These are phyloP conservation scores for Aspergillus proliferans DNA, from an alignment of 2,329 filamentous ascomycete genomes.

Conservation along the genomic window DNA sequence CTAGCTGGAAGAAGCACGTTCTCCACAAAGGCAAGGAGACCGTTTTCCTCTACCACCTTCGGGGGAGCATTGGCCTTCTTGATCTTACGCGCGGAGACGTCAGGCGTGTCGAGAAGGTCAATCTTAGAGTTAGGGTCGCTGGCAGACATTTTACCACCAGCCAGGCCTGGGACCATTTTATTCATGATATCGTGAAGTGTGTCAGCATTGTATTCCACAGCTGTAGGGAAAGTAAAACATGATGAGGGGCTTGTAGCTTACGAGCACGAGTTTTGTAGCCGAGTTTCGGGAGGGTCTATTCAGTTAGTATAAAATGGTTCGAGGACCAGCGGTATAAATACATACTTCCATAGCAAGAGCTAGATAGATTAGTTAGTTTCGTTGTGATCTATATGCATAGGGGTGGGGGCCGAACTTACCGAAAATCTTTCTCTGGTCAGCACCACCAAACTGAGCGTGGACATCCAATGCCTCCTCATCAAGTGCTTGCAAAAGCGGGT, in stretches of 20 bases:
- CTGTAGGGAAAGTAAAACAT: conserved; percentile 17
- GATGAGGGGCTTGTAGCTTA: no score
- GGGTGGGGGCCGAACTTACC: conserved; percentile 43
- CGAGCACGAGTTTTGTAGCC: conserved; percentile 67
- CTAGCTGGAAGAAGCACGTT: conserved; percentile 71
- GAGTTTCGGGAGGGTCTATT: conserved; percentile 75
- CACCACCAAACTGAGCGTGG: conserved; percentile 81
- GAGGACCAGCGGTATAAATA: background rate
- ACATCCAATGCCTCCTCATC: conserved; percentile 84
- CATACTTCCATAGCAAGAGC: background rate
- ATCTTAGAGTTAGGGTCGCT: conserved; percentile 59
- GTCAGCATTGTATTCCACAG: no score
- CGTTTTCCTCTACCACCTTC: conserved; percentile 72
- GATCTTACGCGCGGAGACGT: conserved; percentile 71
- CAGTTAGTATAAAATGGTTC: conserved; percentile 22
- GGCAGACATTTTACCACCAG: conserved; percentile 75
- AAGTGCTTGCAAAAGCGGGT: conserved; percentile 79
- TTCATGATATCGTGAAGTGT: conserved; percentile 56
- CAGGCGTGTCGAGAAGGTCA: conserved; percentile 72
- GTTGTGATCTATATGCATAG: background rate
- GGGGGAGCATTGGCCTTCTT: conserved; percentile 78
- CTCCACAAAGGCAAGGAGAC: conserved; percentile 77
- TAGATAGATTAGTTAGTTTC: background rate
- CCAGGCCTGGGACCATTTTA: conserved; percentile 80
- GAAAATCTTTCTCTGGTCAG: conserved; percentile 17